Conservation (phyloP, 2,329 filamentous ascomycete genomes). For the Cryoendolithus antarcticus region DNA sequence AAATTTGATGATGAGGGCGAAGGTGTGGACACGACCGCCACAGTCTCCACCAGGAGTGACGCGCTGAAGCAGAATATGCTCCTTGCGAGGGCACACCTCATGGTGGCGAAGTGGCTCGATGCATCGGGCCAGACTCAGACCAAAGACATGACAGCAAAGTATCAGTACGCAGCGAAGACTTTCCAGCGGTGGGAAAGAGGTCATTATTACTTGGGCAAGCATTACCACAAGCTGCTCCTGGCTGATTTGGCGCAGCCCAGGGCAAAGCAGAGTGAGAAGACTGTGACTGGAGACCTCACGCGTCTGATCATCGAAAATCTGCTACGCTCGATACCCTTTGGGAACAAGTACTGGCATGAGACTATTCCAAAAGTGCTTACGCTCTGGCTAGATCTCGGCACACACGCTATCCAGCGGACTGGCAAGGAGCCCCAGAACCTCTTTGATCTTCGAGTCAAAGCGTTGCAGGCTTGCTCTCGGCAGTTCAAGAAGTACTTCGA, state of each 20-base stretch:
- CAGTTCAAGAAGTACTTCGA: slow-evolving; percentile 70
- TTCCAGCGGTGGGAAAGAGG: slow-evolving; percentile 78
- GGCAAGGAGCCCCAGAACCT: slow-evolving; percentile 3
- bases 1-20: slow-evolving; percentile 43
- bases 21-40: slow-evolving; percentile 1
- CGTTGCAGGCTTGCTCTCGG: slow-evolving; percentile 56
- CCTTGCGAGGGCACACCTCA: slow-evolving; percentile 66
- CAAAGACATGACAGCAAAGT: slow-evolving; percentile 64
- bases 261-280: slow-evolving; percentile 50
- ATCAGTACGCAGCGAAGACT: slow-evolving; percentile 66
- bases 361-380: slow-evolving; percentile 85
- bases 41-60: slow-evolving; percentile 1
- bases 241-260: slow-evolving; percentile 67
- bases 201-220: slow-evolving; percentile 90
- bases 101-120: slow-evolving; percentile 95
- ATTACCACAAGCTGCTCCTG: slow-evolving; percentile 93
- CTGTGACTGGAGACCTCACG: slow-evolving; percentile 65
- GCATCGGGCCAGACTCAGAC: slow-evolving; percentile 87
- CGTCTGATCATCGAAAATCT: slow-evolving; percentile 92
- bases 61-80: slow-evolving; percentile 43
- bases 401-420: slow-evolving; percentile 41
- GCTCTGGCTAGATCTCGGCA: slow-evolving; percentile 84
- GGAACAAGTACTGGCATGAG: slow-evolving; percentile 92
- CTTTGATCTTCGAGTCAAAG: slow-evolving; percentile 40
- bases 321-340: slow-evolving; percentile 70